Base-by-base conservation (phyloP, 768 basidiomycete species). In the Polyporus arcularius region DNA sequence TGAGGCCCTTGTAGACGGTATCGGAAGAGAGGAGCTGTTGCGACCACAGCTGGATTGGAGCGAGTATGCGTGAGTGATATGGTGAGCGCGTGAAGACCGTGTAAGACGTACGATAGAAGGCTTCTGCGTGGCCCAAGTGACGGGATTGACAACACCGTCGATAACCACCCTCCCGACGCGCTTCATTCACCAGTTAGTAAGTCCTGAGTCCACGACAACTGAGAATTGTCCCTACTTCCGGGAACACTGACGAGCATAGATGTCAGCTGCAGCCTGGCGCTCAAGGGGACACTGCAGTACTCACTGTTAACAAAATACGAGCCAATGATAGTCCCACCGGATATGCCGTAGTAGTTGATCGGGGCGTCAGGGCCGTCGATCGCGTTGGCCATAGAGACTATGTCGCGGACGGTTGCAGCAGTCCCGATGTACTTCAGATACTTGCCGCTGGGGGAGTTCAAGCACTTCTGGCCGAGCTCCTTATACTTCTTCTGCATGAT, bases 361-460 rank as follows among this genome's bases (percentile, higher is more conserved):
- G 55, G 32, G 49, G 51, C 52, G 3, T 56, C 55, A 2, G 49
- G 48, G 11, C 53, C 59, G 31, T 55, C 59, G 3, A 60, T 28
- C 16, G 45, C 59, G 18, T 61, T 53, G 7, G 47, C 53, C 15
- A 61, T 41, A 26, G 53, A 53, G 14, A 55, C 59, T 47, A 61
- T 9, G 49, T 61, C 59, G 26, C 59, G 48, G 2, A 43, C 53
- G 3, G 59, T 50, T 9, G 59, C 59, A 4, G 47, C 59, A 2
- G 59, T 55, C 2, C 59, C 59, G 3, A 61, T 12, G 30, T 62
- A 62, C 16, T 45, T 47, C 21, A 62, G 50, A 11, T 16, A 21
- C 15, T 43, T 10, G 3, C 28, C 49, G 30, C n/a, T 54, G 10
- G 41, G 41, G 4, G 41, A 21, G 39, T 28, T 18, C 31, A 57